Base-by-base conservation (phyloP, 805 yeast genomes). In the Candida stauntonica region DNA sequence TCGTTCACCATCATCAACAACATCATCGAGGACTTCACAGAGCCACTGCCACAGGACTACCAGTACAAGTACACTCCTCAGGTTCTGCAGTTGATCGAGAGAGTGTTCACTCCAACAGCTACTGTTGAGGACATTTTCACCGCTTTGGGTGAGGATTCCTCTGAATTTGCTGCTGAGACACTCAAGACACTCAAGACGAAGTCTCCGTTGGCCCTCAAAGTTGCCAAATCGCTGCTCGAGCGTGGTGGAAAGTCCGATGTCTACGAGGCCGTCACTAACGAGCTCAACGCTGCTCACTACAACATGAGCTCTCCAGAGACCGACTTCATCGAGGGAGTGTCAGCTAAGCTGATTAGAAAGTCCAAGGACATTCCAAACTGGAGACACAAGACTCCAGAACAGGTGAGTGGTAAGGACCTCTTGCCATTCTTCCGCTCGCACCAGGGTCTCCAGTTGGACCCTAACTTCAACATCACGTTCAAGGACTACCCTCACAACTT, bases 11-110 rank as follows among this genome's bases (percentile, higher is more conserved):
- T 83, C 48, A 78, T 91, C 24, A 81, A 82, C 62, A 69, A 68
- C 35, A 77, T 88, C 5, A 75, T 91, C 42, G 87, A 86, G 54
- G 96, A 88, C 58, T 91, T 78, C 58, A 66, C 82, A 13, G 81
- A 76, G 40, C 78, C 77, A 29, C 64, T 81, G 37, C 93, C 95
- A 23, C 65, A 61, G 29, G 71, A 68, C 55, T 81, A 78, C 63
- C 61, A 71, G 51, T 84, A 76, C 58, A 78, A 75, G 45, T 75
- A 72, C 51, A 53, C 78, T 15, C 57, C 65, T 4, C 78, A 71
- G 23, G 73, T 85, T 50, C 67, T 87, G 33, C 60, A 65, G 35
- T 67, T 79, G 21, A 81, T 93, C 53, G 94, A 86, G 53, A 55
- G 57, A 17, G 79, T 86, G 33, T 93, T 91, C 60, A 60, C 75